Base-by-base conservation (phyloP, 2,329 filamentous ascomycete species). In the Thelonectria discophora region DNA sequence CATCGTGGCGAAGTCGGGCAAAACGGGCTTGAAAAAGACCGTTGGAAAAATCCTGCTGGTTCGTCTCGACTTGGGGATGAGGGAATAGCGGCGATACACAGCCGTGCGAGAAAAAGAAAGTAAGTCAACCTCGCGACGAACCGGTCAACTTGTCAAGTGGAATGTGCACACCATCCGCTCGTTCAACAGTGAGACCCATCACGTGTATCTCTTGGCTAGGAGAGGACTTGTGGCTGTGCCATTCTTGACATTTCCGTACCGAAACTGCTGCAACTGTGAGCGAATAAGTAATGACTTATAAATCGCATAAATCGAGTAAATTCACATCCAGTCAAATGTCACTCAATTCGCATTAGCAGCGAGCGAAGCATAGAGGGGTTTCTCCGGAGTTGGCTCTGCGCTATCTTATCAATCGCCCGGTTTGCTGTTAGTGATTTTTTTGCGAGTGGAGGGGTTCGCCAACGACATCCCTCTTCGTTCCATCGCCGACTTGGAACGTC, bases 391-490 rank as follows among this genome's bases (percentile, higher is more conserved):
- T 64, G 48, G 43, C 49, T 21, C n/a, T 40, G 46, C 60, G 37
- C 60, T 71, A 71, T 71, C 69, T 71, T 71, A 71, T 71, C 69
- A 64, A 57, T 60, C 48, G 47, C 49, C 52, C 24, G 24, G 24
- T 24, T 7, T 7, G 24, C 24, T 24, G 7, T 24, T 24, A 24
- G 24, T 24, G 24, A 11, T 34, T 47, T 43, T 45, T 55, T 40
- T 48, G 50, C 50, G 64, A 65, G 55, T 13, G 17, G 37, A 59
- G 50, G 61, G 63, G 62, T 62, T 55, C 17, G 43, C 34, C 21
- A 46, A 45, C 21, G 24, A 24, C 24, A 7, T 24, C 45, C 46
- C 40, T 42, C 39, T 49, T 27, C 49, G 21, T 53, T 32, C 53
- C 55, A 54, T 43, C 18, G 15, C 39, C 37, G 34, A 43, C 24